These are phyloP conservation scores for Trametes cingulata DNA, from an alignment of 768 basidiomycete genomes.

Conservation along the genomic window DNA sequence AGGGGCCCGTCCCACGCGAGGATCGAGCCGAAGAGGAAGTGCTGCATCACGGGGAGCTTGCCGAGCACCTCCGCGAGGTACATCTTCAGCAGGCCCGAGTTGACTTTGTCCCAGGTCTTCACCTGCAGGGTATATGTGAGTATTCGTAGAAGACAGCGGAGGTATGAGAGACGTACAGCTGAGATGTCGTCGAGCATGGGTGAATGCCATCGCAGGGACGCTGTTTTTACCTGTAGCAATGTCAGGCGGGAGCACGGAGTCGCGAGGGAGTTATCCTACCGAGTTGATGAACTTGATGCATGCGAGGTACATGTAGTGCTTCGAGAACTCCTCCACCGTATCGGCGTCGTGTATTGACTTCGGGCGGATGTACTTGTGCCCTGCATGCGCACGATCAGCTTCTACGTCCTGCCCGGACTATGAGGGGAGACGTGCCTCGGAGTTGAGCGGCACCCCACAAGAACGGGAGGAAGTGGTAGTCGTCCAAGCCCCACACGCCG, in stretches of 20 bases:
- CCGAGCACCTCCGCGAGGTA: constrained; percentile 92
- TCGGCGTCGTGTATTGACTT: constrained; percentile 92
- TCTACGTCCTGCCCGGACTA: neutral
- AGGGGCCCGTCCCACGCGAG: constrained; percentile 66
- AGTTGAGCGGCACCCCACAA: constrained; percentile 84
- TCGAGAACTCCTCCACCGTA: constrained; percentile 87
- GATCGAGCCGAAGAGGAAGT: constrained; percentile 91
- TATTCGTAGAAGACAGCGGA: neutral
- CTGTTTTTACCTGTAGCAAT: constrained; percentile 91
- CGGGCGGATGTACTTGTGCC: constrained; percentile 87
- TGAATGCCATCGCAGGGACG: constrained; percentile 95
- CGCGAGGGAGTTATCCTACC: constrained; percentile 41
- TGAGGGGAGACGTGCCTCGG: constrained; percentile 40
- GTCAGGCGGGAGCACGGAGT: neutral
- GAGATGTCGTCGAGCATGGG: constrained; percentile 99
- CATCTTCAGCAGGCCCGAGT: constrained; percentile 97
- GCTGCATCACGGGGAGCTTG: constrained; percentile 94
- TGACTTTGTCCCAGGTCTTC: constrained; percentile 96
- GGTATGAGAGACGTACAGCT: constrained; percentile 46
- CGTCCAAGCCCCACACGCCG: constrained; percentile 96
- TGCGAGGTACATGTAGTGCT: constrained; percentile 95
- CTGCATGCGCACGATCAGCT: constrained; percentile 36
- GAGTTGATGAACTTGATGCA: constrained; percentile 97
- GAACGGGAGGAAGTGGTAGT: constrained; percentile 96
- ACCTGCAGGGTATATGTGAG: constrained; percentile 41